Evolutionary conservation across 208 protist species (phyloP).

Genomic region (Trypanosoma congolense): DNA sequence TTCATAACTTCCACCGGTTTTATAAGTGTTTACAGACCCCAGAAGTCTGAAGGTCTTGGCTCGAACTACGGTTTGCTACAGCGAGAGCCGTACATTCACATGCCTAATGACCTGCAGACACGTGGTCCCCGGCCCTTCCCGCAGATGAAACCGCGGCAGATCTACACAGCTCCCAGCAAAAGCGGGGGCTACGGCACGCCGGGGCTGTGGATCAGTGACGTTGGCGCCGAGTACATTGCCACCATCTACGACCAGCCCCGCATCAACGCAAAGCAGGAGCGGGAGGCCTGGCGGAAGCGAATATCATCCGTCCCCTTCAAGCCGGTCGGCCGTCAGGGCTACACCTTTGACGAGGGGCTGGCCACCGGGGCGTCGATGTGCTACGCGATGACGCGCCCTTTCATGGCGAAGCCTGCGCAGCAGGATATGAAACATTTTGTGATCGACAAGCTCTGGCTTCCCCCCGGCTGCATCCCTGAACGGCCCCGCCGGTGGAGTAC

Average conservation of each 20-base stretch:
- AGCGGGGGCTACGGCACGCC: slow-evolving; percentile 71
- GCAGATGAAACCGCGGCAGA: slow-evolving; percentile 42
- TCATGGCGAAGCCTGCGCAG: slow-evolving; percentile 45
- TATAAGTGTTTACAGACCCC: slow-evolving; percentile 37
- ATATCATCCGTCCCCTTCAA: slow-evolving; percentile 74
- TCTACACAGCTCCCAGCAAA: slow-evolving; percentile 74
- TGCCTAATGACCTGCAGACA: slow-evolving; percentile 41
- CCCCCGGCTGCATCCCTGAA: slow-evolving; percentile 70
- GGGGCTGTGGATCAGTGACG: slow-evolving; percentile 38
- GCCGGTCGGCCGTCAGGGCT: slow-evolving; percentile 57
- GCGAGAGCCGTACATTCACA: slow-evolving; percentile 44
- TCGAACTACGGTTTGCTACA: slow-evolving; percentile 85
- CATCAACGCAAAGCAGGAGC: slow-evolving; percentile 48
- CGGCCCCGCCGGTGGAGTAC: slow-evolving; percentile 76
- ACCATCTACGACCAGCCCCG: slow-evolving; percentile 75
- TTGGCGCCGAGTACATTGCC: slow-evolving; percentile 79
- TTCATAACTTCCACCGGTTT: slow-evolving; percentile 83
- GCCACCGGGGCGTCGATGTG: slow-evolving; percentile 60
- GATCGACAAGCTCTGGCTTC: slow-evolving; percentile 64
- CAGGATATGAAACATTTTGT: slow-evolving; percentile 42
- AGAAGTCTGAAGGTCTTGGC: slow-evolving; percentile 57
- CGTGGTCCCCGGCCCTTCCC: slow-evolving; percentile 31
- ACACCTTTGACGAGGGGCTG: slow-evolving; percentile 80
- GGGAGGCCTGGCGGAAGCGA: slow-evolving; percentile 39
- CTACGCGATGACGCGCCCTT: slow-evolving; percentile 80